phyloP scores from a whole-genome alignment of 108 stramenopile species.

The Cylindrotheca closterium region DNA sequence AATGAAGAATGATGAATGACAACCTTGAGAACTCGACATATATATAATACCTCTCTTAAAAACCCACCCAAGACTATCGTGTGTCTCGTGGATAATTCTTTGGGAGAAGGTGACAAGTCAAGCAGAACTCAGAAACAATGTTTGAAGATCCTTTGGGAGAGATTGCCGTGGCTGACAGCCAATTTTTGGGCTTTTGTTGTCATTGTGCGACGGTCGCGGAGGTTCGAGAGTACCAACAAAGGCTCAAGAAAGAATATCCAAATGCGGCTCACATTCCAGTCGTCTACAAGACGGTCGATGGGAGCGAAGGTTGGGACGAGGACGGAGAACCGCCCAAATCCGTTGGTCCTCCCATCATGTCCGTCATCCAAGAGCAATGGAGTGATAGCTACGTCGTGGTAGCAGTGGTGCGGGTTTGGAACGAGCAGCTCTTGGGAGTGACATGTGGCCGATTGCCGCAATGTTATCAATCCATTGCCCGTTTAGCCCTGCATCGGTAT shows the following conservation, averaged over 20 bases:
- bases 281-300: slow-evolving; percentile 2
- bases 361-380: slow-evolving; percentile 23
- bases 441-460: slow-evolving; percentile 63
- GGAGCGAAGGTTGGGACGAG: slow-evolving; percentile 37
- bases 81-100: slow-evolving; percentile 13
- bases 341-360: slow-evolving; percentile 32
- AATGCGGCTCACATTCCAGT: slow-evolving; percentile 61
- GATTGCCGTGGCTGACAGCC: slow-evolving; percentile 53
- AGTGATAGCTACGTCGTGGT: slow-evolving; percentile 28
- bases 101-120: background rate
- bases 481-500: slow-evolving; percentile 55
- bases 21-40: no score
- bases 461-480: slow-evolving; percentile 49
- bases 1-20: no score
- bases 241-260: slow-evolving; percentile 34
- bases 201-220: slow-evolving; percentile 19
- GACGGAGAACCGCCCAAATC: slow-evolving; percentile 53
- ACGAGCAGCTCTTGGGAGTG: slow-evolving; percentile 50
- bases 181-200: slow-evolving; percentile 57
- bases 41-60: no score
- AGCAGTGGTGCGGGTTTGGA: slow-evolving; percentile 62
- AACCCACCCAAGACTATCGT: no score
- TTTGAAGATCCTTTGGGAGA: slow-evolving; percentile 11
- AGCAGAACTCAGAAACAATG: background rate
- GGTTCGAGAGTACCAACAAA: slow-evolving; percentile 19